Evolutionary conservation across 345 rosid species (phyloP), one percentile per base, ranked within the genome.

Genomic region (Hibiscus syriacus): DNA sequence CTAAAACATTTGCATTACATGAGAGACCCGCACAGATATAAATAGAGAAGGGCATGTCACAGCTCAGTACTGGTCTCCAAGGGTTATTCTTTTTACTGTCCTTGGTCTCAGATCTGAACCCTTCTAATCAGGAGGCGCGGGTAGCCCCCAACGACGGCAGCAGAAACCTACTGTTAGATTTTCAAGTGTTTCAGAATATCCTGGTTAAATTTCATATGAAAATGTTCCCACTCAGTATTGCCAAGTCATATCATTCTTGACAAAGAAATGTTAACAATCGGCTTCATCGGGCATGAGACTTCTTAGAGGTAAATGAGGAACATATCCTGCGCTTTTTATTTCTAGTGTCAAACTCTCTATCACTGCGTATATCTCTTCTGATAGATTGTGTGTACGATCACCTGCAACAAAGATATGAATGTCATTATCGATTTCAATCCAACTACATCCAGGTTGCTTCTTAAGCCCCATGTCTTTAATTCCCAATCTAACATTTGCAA

Each of bases 381-480:
- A 78, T 34, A 74, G 78, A 48, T 8, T 55, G 45, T 80, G 79
- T 25, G 79, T 75, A 58, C 60, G 13, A 73, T 75, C 80, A 27
- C 80, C 66, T 20, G 80, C 79, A 43, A 66, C 61, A 68, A 83
- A 80, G 1, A 36, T 65, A 59, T 77, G 78, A 1, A 75, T 54
- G 32, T 57, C 67, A 58, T 72, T 67, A 69, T 67, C 62, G 50
- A 83, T 73, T 71, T 79, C 81, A 66, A 83, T 74, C 87, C 85
- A 83, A 63, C 87, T 83, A 78, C 83, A 83, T 30, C 87, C 84
- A 62, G 82, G 82, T 52, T 64, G 70, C 57, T 79, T 83, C 66
- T 58, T 67, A n/a, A 79, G 78, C 17, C 85, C 83, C 67, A 41
- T 46, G 14, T 74, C 72, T 54, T 72, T 73, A 10, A 83, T 72